These are phyloP conservation scores for Bipolaris gigantea DNA, from an alignment of 2,329 filamentous ascomycete species.

Conservation along the genomic window DNA sequence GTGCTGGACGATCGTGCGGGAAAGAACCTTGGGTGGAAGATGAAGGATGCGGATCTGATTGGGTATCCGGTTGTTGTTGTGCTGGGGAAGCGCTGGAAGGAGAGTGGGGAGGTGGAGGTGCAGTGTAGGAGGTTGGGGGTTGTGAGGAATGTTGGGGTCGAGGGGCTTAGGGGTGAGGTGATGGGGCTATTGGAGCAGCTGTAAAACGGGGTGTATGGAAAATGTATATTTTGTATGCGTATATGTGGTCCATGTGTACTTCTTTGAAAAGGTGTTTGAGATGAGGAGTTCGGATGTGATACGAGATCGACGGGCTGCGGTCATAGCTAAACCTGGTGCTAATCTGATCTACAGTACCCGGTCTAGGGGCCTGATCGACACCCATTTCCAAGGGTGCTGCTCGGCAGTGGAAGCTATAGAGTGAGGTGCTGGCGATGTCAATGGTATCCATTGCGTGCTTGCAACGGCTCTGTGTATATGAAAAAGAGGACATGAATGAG, in stretches of 20 bases:
- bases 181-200: slow-evolving; percentile 23
- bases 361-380: not conserved
- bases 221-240: not conserved
- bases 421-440: not conserved
- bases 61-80: slow-evolving; percentile 86
- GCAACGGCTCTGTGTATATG: too few species aligned
- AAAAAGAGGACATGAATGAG: too few species aligned
- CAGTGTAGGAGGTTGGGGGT: slow-evolving; percentile 72
- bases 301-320: not conserved
- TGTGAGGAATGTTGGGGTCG: slow-evolving; percentile 61
- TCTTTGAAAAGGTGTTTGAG: not conserved
- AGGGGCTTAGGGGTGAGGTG: slow-evolving; percentile 52
- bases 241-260: not conserved
- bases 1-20: slow-evolving; percentile 49
- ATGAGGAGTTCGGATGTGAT: not conserved
- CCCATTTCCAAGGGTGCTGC: not conserved
- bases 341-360: not conserved
- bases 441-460: too few species aligned
- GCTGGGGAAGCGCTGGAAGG: slow-evolving; percentile 58
- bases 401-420: not conserved
- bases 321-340: not conserved
- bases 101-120: slow-evolving; percentile 63
- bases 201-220: slow-evolving; percentile 6
- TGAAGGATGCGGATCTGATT: slow-evolving; percentile 84
- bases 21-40: slow-evolving; percentile 75